Evolutionary conservation across 371 early-diverging fungal species (phyloP).

Genomic region (Rhizopus arrhizus): DNA sequence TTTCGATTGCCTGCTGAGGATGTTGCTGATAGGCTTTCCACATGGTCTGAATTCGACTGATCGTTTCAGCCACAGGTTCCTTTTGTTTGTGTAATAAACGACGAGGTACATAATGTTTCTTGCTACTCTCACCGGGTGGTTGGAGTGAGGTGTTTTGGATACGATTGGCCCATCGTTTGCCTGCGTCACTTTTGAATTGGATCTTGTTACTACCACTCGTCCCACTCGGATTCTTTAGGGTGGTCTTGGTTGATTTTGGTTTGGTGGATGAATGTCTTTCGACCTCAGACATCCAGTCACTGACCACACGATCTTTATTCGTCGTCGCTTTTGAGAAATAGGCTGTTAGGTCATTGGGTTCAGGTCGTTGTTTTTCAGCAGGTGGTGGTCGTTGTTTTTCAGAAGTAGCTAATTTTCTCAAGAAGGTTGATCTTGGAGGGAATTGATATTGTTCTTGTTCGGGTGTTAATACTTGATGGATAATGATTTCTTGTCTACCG

Average conservation of each 20-base stretch:
- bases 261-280: constrained; percentile 26
- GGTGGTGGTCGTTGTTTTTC: background rate
- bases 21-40: constrained; percentile 27
- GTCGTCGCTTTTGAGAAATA: constrained; percentile 38
- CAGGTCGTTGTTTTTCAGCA: constrained; percentile 25
- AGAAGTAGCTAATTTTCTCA: constrained; percentile 42
- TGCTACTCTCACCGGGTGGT: constrained; percentile 32
- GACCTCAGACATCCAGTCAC: constrained; percentile 46
- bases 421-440: constrained; percentile 46
- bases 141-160: constrained; percentile 23
- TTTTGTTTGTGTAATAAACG: constrained; percentile 16
- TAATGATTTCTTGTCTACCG: constrained; percentile 49
- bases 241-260: constrained; percentile 4
- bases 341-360: constrained; percentile 37
- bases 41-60: constrained; percentile 19
- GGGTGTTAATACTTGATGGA: constrained; percentile 48
- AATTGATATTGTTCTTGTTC: constrained; percentile 54
- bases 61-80: constrained; percentile 6
- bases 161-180: constrained; percentile 38
- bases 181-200: constrained; percentile 42
- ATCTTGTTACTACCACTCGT: constrained; percentile 22
- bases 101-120: constrained; percentile 39
- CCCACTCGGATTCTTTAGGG: constrained; percentile 3
- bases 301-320: constrained; percentile 30
- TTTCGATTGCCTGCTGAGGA: constrained; percentile 7